These are phyloP conservation scores for Citrus mangshanensis DNA, from an alignment of 345 rosid species.

Conservation along the genomic window DNA sequence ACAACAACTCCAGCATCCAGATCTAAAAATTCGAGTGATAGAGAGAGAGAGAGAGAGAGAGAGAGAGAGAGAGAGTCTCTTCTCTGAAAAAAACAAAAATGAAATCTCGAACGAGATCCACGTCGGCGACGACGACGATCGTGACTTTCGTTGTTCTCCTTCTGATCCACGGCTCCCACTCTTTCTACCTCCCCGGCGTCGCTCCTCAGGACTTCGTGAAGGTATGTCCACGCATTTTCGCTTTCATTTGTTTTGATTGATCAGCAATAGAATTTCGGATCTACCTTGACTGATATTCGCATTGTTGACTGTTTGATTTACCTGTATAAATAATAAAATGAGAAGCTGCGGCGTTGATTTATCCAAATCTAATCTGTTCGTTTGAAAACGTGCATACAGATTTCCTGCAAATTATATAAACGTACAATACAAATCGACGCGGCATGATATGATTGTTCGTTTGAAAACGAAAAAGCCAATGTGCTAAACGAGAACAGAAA, in stretches of 20 bases:
- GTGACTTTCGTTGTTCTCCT: slow-evolving; percentile 20
- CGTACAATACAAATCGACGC: no score
- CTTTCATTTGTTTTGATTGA: neutral
- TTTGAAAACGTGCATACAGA: no score
- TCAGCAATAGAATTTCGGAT: neutral
- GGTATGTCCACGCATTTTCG: slow-evolving; percentile 37
- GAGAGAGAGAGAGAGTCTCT: neutral
- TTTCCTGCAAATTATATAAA: no score
- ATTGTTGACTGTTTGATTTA: neutral
- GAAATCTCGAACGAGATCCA: slow-evolving; percentile 37
- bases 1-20: slow-evolving; percentile 4
- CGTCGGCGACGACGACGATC: slow-evolving; percentile 28
- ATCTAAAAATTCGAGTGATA: slow-evolving; percentile 8
- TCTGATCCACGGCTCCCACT: slow-evolving; percentile 54
- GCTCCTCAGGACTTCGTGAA: slow-evolving; percentile 89
- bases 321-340: neutral
- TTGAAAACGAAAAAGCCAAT: no score
- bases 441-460: no score
- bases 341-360: neutral
- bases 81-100: slow-evolving; percentile 22
- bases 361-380: neutral
- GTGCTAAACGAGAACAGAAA: no score
- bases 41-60: neutral
- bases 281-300: neutral
- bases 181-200: slow-evolving; percentile 98